A percentile compares a stretch with the other conserved stretches of the same genome.
phyloP scores from a whole-genome alignment of 257 asterid species.

The Prunella vulgaris region DNA sequence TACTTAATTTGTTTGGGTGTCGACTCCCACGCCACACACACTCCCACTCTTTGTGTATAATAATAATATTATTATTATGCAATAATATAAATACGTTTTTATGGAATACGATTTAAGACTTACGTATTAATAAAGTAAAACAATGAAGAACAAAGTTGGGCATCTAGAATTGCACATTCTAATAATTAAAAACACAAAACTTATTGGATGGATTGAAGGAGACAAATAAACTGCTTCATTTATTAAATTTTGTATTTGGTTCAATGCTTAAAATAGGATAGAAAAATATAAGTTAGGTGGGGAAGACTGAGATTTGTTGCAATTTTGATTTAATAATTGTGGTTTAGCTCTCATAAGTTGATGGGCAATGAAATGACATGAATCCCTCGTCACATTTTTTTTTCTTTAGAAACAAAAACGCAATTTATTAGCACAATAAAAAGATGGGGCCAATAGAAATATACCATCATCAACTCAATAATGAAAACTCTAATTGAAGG shows the following conservation, averaged over 20 bases:
- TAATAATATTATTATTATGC: no score
- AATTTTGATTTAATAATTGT: constrained; percentile 7
- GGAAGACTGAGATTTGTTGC: constrained; percentile 8
- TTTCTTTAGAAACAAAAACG: no score
- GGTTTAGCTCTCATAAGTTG: neutral
- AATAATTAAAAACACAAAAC: neutral
- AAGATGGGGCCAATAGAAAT: no score
- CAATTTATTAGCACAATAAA: no score
- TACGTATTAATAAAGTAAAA: no score
- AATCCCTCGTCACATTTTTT: neutral
- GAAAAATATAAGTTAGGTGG: neutral
- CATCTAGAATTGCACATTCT: neutral
- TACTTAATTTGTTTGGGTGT: no score
- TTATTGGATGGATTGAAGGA: constrained; percentile 7
- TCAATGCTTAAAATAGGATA: neutral
- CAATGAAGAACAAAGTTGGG: neutral
- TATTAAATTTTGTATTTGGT: neutral
- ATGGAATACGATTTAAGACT: neutral
- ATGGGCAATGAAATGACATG: neutral
- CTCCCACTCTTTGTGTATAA: no score
- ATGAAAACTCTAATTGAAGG: no score
- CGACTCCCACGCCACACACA: no score
- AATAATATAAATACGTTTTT: neutral
- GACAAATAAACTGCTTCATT: constrained; percentile 23
- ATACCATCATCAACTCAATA: no score